phyloP scores from a whole-genome alignment of 768 basidiomycete species.

The Lyophyllum shimeji region DNA sequence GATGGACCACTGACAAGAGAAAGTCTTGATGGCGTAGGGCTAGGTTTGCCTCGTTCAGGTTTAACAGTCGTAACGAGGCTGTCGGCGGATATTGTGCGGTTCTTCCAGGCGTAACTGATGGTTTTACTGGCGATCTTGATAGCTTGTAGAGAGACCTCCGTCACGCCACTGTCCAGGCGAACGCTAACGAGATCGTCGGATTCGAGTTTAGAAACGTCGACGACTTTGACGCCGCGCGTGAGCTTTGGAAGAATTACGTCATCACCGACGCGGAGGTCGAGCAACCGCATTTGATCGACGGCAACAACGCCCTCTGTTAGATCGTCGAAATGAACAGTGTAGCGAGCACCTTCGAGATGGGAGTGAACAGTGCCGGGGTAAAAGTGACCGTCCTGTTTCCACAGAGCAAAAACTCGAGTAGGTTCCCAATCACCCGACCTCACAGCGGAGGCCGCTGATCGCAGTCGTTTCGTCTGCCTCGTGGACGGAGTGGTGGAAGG shows the following conservation, averaged over 20 bases:
- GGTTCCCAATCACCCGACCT: slow-evolving; percentile 21
- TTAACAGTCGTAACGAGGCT: slow-evolving; percentile 41
- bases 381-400: slow-evolving; percentile 60
- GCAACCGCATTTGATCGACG: slow-evolving; percentile 52
- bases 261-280: slow-evolving; percentile 54
- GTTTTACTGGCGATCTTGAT: slow-evolving; percentile 54
- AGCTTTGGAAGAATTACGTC: slow-evolving; percentile 41
- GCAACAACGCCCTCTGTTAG: slow-evolving; percentile 44
- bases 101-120: slow-evolving; percentile 50
- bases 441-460: slow-evolving; percentile 32
- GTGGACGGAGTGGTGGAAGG: slow-evolving; percentile 27
- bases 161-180: slow-evolving; percentile 36
- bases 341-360: slow-evolving; percentile 28
- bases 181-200: slow-evolving; percentile 34
- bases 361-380: slow-evolving; percentile 59
- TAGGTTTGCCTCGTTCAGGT: slow-evolving; percentile 31
- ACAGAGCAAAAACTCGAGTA: slow-evolving; percentile 70
- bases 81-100: slow-evolving; percentile 45
- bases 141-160: slow-evolving; percentile 32
- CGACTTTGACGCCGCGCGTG: slow-evolving; percentile 31
- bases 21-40: slow-evolving; percentile 48
- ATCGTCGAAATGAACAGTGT: slow-evolving; percentile 70
- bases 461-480: slow-evolving; percentile 37
- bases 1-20: slow-evolving; percentile 40
- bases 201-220: slow-evolving; percentile 29